Evolutionary conservation across 202 grass and related monocot species (phyloP).

Genomic region (Setaria viridis): DNA sequence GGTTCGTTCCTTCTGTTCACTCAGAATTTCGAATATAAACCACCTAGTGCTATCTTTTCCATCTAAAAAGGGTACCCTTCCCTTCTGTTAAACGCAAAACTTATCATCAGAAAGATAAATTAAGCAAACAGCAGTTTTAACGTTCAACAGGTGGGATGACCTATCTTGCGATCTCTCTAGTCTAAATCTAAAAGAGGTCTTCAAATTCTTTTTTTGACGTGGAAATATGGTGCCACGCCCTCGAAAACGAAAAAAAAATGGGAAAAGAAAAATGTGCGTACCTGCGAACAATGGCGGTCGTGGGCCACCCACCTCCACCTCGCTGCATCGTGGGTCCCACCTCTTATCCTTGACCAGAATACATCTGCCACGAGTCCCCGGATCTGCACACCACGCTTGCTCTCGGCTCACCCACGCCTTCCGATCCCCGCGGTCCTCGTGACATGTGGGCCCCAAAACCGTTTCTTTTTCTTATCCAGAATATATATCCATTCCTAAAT

Average conservation of each 20-base stretch:
- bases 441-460: slow-evolving; percentile 36
- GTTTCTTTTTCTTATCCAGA: slow-evolving; percentile 54
- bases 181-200: background rate
- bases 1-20: background rate
- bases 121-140: background rate
- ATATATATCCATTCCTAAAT: slow-evolving; percentile 29
- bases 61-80: background rate
- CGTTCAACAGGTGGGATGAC: background rate
- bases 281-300: background rate
- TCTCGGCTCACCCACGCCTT: slow-evolving; percentile 1
- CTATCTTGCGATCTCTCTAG: background rate
- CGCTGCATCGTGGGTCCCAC: slow-evolving; percentile 26
- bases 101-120: background rate
- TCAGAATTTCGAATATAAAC: background rate
- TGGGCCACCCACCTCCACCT: background rate
- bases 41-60: background rate
- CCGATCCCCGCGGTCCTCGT: slow-evolving; percentile 18
- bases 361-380: slow-evolving; percentile 30
- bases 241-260: background rate
- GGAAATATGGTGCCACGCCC: background rate
- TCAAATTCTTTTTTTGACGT: too few relatives aligned
- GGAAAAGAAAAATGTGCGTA: background rate
- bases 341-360: slow-evolving; percentile 25
- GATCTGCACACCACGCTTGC: background rate
- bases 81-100: background rate